These are phyloP conservation scores for Dendrobium catenatum DNA, from an alignment of 106 monocot genomes.

Conservation along the genomic window DNA sequence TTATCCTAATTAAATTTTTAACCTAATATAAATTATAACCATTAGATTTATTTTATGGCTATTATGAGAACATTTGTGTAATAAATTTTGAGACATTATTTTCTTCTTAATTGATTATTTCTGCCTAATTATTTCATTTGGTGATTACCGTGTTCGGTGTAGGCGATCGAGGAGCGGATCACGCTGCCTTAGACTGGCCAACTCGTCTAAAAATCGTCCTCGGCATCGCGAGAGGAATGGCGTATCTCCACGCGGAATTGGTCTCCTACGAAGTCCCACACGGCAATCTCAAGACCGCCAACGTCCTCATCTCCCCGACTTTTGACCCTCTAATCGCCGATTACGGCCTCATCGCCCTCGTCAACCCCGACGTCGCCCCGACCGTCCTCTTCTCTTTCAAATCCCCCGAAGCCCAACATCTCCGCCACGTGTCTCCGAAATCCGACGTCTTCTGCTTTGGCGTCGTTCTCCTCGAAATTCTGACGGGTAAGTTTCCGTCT, in stretches of 20 bases:
- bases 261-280: conserved; percentile 26
- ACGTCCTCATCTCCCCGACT: conserved; percentile 36
- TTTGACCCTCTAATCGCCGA: conserved; percentile 43
- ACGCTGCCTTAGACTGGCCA: conserved; percentile 43
- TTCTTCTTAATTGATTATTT: background rate
- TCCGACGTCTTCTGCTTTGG: conserved; percentile 74
- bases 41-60: too few species aligned
- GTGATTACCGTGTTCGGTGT: background rate
- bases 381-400: conserved; percentile 37
- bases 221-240: conserved; percentile 41
- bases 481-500: conserved; percentile 59
- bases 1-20: background rate
- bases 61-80: too few species aligned
- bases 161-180: conserved; percentile 21
- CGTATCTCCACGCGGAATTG: conserved; percentile 48
- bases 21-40: background rate
- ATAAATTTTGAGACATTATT: too few species aligned
- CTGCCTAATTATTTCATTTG: background rate
- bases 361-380: conserved; percentile 28
- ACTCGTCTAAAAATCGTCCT: conserved; percentile 16
- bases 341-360: conserved; percentile 36
- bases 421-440: conserved; percentile 38
- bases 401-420: conserved; percentile 36
- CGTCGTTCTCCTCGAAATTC: conserved; percentile 48
- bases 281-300: conserved; percentile 58